phyloP scores from a whole-genome alignment of 164 flowering plant species.

The Kingdonia uniflora region DNA sequence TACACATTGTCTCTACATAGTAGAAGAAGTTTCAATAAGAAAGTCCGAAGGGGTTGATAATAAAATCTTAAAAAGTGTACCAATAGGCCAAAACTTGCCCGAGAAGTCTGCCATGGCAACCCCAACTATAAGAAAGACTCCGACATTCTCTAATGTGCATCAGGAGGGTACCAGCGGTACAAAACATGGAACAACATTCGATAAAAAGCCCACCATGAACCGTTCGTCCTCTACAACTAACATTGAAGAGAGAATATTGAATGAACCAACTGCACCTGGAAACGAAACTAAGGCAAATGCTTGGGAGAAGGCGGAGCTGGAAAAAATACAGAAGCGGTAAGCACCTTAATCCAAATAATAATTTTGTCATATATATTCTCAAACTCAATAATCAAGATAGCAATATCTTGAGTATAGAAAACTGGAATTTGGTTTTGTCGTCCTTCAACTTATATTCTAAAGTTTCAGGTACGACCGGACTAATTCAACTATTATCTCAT shows the following conservation, averaged over 20 bases:
- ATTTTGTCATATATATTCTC: not conserved
- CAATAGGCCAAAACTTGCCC: constrained; percentile 13
- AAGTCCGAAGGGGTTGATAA: constrained; percentile 17
- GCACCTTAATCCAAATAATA: not conserved
- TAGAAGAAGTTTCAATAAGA: constrained; percentile 29
- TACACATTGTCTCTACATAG: not conserved
- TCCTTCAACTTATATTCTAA: constrained; percentile 4
- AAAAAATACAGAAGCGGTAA: constrained; percentile 42
- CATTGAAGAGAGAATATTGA: constrained; percentile 6
- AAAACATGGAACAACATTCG: constrained; percentile 3
- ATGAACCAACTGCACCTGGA: constrained; percentile 4
- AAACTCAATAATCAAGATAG: not conserved
- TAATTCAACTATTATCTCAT: constrained; percentile 30
- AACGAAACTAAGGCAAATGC: constrained; percentile 31
- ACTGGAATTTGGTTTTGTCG: constrained; percentile 1
- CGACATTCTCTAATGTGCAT: constrained; percentile 11
- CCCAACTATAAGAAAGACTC: constrained; percentile 19
- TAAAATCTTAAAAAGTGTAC: constrained; percentile 10
- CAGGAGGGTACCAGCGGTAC: not conserved
- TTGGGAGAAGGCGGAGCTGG: constrained; percentile 54
- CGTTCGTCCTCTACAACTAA: constrained; percentile 8
- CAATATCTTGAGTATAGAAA: not conserved
- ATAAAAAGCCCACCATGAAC: constrained; percentile 2
- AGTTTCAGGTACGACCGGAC: constrained; percentile 49
- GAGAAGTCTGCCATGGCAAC: constrained; percentile 9